Base-by-base conservation (phyloP, 257 asterid species). In the Solanum verrucosum region DNA sequence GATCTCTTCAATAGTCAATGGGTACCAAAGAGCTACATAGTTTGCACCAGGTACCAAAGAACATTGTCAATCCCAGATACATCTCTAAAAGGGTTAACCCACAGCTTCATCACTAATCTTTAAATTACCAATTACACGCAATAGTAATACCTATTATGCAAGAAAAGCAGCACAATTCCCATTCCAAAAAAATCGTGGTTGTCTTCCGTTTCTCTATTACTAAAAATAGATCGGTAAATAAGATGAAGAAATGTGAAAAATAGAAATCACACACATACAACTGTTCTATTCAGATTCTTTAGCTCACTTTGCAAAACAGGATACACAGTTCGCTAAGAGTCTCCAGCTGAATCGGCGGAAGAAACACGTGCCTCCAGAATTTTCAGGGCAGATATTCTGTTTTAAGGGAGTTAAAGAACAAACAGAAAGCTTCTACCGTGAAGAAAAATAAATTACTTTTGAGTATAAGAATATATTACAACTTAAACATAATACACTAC, bases 401-500 rank as follows among this genome's bases (percentile, higher is more conserved):
- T 88, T 86, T 56, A 85, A 59, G 84, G 89, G 91, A 89, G 93
- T 89, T 73, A 91, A 91, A 89, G 90, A 87, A 92, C 89, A 87
- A 29, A 84, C 78, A 67, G 40, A 49, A 49, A 83, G 85, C 40
- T 89, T 89, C 85, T 87, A 71, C 49, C 33, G 63, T 16, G 34
- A 38, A 15, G 46, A 60, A 84, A 87, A 35, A 88, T 42, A 27
- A 52, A 46, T 34, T 38, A 87, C 44, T 74, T 35, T 23, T 23
- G 27, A 37, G 56, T 35, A 21, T n/a, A 75, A 75, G 59, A 37
- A 75, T 75, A 75, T 12, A 23, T 38, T 75, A 75, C 83, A 37
- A 75, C 21, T 38, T 5, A 75, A 75, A 23, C 33, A 23, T 38
- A 38, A 75, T 75, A 49, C 83, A 38, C 40, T 25, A 8, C 83